Evolutionary conservation across 2,329 filamentous ascomycete species (phyloP).

Genomic region (Metarhizium rileyi): DNA sequence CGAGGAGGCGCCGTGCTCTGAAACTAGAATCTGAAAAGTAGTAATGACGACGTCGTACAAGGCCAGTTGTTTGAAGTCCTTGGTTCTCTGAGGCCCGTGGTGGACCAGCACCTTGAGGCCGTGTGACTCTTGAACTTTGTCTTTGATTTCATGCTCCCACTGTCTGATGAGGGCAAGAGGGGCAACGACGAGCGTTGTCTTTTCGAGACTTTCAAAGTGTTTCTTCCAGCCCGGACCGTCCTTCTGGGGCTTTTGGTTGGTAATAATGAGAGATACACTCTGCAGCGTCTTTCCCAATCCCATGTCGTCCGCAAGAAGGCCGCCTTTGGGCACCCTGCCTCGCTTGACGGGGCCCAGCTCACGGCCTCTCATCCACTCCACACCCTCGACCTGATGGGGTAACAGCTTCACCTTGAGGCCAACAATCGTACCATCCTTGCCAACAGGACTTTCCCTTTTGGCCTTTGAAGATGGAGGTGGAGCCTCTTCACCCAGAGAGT

Average conservation of each 20-base stretch:
- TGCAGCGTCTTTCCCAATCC: constrained; percentile 94
- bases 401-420: constrained; percentile 82
- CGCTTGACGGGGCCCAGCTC: constrained; percentile 80
- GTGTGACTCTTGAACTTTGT: constrained; percentile 63
- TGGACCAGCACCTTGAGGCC: constrained; percentile 77
- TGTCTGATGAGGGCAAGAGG: constrained; percentile 91
- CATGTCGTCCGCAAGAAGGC: constrained; percentile 96
- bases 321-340: constrained; percentile 75
- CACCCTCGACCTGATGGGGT: constrained; percentile 88
- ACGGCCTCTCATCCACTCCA: constrained; percentile 90
- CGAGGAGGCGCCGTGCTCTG: constrained; percentile 68
- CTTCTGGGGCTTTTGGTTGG: constrained; percentile 59
- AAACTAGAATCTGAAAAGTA: constrained; percentile 91
- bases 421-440: constrained; percentile 49
- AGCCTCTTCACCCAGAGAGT: constrained; percentile 7
- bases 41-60: constrained; percentile 93
- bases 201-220: constrained; percentile 58
- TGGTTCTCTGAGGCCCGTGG: constrained; percentile 78
- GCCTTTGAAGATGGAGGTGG: constrained; percentile 12
- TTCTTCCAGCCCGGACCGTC: constrained; percentile 54
- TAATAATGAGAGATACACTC: constrained; percentile 78
- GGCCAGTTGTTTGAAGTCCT: constrained; percentile 64
- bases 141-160: constrained; percentile 89
- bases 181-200: constrained; percentile 82
- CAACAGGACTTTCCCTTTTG: constrained; percentile 11